These are phyloP conservation scores for Cytospora mali DNA, from an alignment of 2,329 filamentous ascomycete genomes.

Conservation along the genomic window DNA sequence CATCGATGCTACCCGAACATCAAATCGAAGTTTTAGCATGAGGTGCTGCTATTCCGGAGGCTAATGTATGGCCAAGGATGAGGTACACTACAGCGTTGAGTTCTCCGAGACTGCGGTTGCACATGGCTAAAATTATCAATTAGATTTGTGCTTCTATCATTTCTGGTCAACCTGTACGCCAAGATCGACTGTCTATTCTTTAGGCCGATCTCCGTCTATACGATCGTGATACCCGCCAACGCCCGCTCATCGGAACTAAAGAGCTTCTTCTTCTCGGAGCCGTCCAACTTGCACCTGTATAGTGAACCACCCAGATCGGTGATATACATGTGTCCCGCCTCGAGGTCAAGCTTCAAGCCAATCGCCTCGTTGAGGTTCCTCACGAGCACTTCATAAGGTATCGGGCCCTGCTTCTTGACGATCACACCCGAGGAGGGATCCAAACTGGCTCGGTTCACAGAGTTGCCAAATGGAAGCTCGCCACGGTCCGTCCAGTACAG, in stretches of 20 bases:
- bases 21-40: no score
- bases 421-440: constrained; percentile 13
- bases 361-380: constrained; percentile 28
- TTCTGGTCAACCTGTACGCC: not conserved
- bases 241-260: constrained; percentile 20
- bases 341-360: constrained; percentile 26
- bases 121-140: not conserved
- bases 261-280: constrained; percentile 24
- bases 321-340: constrained; percentile 19
- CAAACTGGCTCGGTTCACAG: constrained; percentile 46
- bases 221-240: constrained; percentile 10
- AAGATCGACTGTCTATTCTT: not conserved
- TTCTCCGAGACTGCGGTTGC: not conserved
- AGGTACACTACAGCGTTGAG: not conserved
- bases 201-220: not conserved
- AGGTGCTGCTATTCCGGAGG: constrained; percentile 49
- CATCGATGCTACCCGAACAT: constrained; percentile 20
- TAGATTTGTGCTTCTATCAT: not conserved
- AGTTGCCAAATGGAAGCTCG: constrained; percentile 57
- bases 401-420: not conserved
- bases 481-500: constrained; percentile 66
- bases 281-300: constrained; percentile 21
- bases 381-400: constrained; percentile 26
- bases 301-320: constrained; percentile 28
- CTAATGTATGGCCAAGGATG: constrained; percentile 21